Base-by-base conservation (phyloP, 768 basidiomycete genomes). In the Tephrocybe sp. region DNA sequence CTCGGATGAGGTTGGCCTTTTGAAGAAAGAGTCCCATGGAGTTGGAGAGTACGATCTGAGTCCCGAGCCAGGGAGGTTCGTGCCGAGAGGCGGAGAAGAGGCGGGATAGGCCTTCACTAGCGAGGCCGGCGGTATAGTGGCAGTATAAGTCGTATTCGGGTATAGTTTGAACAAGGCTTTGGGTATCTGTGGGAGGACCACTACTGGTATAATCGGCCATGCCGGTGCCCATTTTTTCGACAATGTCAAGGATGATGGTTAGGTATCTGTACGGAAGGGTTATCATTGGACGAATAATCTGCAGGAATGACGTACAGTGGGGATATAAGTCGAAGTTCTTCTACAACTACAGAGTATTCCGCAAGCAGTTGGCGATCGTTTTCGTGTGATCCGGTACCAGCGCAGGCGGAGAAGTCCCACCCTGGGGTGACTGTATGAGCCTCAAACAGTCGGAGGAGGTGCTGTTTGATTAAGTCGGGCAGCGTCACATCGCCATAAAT, bases 401-500 rank as follows among this genome's bases (percentile, higher is more conserved):
- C 84, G 27, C 83, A 91, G 35, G 79, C 71, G 64, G n/a, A n/a
- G n/a, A 89, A 98, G 13, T 73, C 84, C 92, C 93, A 98, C 21
- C 92, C 94, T 0, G 88, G 84, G 4, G 83, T 81, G 19, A 87
- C 71, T 7, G 89, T 86, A 59, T 87, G 82, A 58, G 82, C 66
- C 72, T 95, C 86, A 69, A 98, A 94, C 1, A 82, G 69, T 9
- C 91, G 83, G 26, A 98, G 76, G 25, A 98, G 60, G 2, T 90
- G 86, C 44, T 92, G 89, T 64, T 98, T 98, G 59, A 86, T 66
- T 16, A 81, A 73, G 66, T 92, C 90, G 1, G 89, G 78, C 45
- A 98, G 81, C 0, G 92, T 89, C 94, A 97, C 97, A 71, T 98
- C 96, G 67, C 98, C 96, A 66, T 98, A 95, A 53, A 98, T 82